A percentile compares a stretch with the other conserved stretches of the same genome.
These are phyloP conservation scores for Gossypium rotundifolium DNA, from an alignment of 345 rosid species.

Conservation along the genomic window DNA sequence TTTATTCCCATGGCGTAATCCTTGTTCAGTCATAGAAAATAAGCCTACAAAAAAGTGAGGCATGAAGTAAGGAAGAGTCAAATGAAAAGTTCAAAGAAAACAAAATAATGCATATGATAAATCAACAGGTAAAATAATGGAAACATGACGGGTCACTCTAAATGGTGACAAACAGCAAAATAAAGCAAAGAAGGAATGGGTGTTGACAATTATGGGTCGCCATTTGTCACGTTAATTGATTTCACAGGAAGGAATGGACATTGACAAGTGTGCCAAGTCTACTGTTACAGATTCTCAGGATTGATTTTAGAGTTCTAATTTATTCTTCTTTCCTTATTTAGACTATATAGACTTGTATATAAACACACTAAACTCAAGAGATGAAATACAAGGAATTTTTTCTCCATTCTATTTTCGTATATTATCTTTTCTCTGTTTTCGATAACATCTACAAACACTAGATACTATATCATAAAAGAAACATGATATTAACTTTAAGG, in stretches of 20 bases:
- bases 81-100: background rate
- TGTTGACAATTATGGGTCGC: background rate
- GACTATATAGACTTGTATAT: too few species aligned
- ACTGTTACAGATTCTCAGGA: too few species aligned
- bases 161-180: background rate
- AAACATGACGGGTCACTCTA: background rate
- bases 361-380: too few species aligned
- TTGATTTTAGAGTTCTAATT: too few species aligned
- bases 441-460: background rate
- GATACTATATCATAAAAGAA: background rate
- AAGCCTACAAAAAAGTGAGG: slow-evolving; percentile 46
- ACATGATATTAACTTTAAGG: background rate
- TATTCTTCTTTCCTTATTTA: too few species aligned
- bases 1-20: slow-evolving; percentile 32
- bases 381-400: too few species aligned
- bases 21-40: slow-evolving; percentile 70
- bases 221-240: background rate
- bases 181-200: background rate
- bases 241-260: background rate
- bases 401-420: too few species aligned
- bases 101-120: background rate
- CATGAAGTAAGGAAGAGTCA: slow-evolving; percentile 5
- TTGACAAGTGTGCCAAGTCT: background rate
- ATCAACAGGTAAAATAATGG: background rate
- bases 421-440: too few species aligned